phyloP scores from a whole-genome alignment of 768 basidiomycete genomes.

The Coprinellus micaceus region DNA sequence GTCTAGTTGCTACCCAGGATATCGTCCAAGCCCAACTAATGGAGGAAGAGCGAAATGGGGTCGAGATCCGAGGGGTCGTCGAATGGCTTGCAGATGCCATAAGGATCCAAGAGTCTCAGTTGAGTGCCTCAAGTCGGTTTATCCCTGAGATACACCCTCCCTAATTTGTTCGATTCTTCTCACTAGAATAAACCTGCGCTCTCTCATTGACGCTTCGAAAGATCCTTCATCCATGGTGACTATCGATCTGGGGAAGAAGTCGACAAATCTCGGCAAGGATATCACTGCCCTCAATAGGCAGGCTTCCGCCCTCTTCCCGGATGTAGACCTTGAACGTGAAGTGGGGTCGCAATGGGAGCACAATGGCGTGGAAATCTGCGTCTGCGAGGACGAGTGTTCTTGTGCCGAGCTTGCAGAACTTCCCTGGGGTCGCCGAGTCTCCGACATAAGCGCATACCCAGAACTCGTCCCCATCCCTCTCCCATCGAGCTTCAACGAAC shows the following conservation, averaged over 20 bases:
- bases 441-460: background rate
- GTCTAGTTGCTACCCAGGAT: background rate
- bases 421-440: too few relatives aligned
- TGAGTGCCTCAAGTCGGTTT: background rate
- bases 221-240: too few relatives aligned
- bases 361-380: background rate
- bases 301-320: background rate
- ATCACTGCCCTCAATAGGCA: too few relatives aligned
- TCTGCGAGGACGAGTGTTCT: background rate
- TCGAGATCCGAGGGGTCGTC: background rate
- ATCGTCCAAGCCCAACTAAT: background rate
- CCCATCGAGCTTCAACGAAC: background rate
- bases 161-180: background rate
- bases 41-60: background rate
- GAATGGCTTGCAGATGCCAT: background rate
- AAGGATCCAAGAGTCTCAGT: background rate
- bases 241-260: too few relatives aligned
- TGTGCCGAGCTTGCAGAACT: background rate
- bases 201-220: too few relatives aligned
- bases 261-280: too few relatives aligned
- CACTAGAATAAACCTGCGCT: too few relatives aligned
- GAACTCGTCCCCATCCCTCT: background rate
- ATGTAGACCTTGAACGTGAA: background rate
- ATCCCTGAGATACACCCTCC: background rate
- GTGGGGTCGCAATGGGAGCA: background rate